Evolutionary conservation across 2,329 filamentous ascomycete genomes (phyloP).

Genomic region (Tolypocladium pustulatum): DNA sequence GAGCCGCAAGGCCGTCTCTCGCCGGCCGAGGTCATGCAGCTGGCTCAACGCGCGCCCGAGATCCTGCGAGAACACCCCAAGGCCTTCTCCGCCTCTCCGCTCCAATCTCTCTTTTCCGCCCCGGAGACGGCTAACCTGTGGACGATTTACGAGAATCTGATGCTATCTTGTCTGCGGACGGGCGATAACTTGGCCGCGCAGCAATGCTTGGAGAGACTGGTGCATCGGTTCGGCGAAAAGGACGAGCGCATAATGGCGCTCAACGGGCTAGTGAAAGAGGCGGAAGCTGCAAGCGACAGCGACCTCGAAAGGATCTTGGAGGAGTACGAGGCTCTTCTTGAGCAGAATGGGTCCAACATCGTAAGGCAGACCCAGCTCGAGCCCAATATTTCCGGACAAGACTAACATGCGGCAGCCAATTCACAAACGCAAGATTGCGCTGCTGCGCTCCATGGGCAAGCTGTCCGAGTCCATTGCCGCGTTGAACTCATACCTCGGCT

Average conservation of each 20-base stretch:
- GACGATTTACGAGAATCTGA: constrained; percentile 76
- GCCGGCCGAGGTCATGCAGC: constrained; percentile 41
- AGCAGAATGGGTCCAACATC: constrained; percentile 67
- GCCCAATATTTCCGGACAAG: constrained; percentile 1
- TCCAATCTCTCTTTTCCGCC: constrained; percentile 41
- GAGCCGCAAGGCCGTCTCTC: constrained; percentile 47
- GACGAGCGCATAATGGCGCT: constrained; percentile 85
- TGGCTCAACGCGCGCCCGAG: constrained; percentile 50
- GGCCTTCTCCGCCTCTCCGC: constrained; percentile 41
- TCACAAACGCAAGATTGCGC: constrained; percentile 70
- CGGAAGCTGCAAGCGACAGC: constrained; percentile 55
- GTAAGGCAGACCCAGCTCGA: constrained; percentile 33
- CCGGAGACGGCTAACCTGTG: constrained; percentile 72
- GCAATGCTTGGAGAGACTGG: constrained; percentile 63
- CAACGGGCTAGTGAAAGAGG: constrained; percentile 74
- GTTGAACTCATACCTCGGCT: constrained; percentile 66
- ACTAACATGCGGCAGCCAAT: constrained; percentile 52
- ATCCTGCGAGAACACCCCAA: constrained; percentile 45
- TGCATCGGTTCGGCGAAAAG: constrained; percentile 66
- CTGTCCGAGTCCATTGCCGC: constrained; percentile 62
- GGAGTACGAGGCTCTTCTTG: constrained; percentile 67
- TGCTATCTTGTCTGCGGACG: constrained; percentile 74
- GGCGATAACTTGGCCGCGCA: constrained; percentile 73
- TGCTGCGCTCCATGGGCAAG: constrained; percentile 65
- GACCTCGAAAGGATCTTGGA: constrained; percentile 61